A percentile compares a stretch with the other conserved stretches of the same genome.
phyloP scores from a whole-genome alignment of 768 basidiomycete genomes.

The Suillus subluteus region DNA sequence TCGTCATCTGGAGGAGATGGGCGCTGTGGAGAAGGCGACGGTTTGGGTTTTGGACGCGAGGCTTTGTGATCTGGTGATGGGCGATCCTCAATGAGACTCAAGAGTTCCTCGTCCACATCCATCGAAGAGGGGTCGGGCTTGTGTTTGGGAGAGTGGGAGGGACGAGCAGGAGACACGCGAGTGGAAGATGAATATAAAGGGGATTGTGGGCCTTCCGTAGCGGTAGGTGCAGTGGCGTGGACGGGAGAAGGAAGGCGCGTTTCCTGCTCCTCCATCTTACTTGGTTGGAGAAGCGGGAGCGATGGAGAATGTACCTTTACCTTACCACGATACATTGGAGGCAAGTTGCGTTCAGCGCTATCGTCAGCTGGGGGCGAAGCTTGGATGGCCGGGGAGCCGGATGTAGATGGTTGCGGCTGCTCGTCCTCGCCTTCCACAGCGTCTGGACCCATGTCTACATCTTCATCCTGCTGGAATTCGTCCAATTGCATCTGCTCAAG shows the following conservation, averaged over 20 bases:
- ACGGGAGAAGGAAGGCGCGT: neutral
- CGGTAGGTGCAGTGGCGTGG: neutral
- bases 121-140: constrained; percentile 40
- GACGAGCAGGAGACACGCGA: neutral
- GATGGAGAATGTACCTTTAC: neutral
- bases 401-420: constrained; percentile 12
- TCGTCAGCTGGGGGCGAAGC: neutral
- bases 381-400: neutral
- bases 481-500: constrained; percentile 6
- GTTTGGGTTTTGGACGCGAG: constrained; percentile 17
- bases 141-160: constrained; percentile 3
- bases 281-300: neutral
- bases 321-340: constrained; percentile 8
- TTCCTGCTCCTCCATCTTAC: constrained; percentile 9
- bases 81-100: constrained; percentile 68
- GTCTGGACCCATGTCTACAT: constrained; percentile 24
- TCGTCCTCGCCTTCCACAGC: constrained; percentile 53
- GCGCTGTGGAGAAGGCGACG: constrained; percentile 14
- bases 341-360: neutral
- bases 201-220: neutral
- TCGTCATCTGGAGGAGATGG: constrained; percentile 16
- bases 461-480: constrained; percentile 15
- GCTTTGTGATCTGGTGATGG: constrained; percentile 23
- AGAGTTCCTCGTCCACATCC: constrained; percentile 63
- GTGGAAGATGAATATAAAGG: neutral